Percentiles rank a stretch among this genome's conserved stretches.
These are phyloP conservation scores for Groenewaldozyma tartarivorans DNA, from an alignment of 805 yeast genomes.

Conservation along the genomic window DNA sequence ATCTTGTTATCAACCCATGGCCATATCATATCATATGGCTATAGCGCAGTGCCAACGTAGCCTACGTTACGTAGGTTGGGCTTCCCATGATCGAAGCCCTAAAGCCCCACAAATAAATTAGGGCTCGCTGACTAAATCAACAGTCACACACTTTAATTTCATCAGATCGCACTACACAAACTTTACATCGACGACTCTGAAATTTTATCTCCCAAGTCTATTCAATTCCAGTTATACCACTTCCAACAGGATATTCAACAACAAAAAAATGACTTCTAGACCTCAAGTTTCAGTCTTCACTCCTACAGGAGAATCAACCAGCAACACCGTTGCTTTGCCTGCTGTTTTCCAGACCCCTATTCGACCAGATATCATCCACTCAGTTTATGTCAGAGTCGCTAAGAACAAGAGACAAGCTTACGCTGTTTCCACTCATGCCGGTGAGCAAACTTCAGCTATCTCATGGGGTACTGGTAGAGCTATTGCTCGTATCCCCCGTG, in stretches of 20 bases:
- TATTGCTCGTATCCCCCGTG: slow-evolving; percentile 99
- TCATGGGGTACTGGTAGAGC: slow-evolving; percentile 99
- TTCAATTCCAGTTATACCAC: too few relatives aligned
- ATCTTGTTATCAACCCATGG: too few relatives aligned
- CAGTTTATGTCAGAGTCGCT: slow-evolving; percentile 96
- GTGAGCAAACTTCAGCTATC: slow-evolving; percentile 99
- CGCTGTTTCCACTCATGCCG: slow-evolving; percentile 98
- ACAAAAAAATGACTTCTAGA: slow-evolving; percentile 50
- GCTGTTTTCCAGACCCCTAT: slow-evolving; percentile 99
- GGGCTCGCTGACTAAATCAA: too few relatives aligned
- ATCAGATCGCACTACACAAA: too few relatives aligned
- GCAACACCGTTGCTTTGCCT: slow-evolving; percentile 84
- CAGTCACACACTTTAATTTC: too few relatives aligned
- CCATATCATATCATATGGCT: too few relatives aligned
- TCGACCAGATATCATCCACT: slow-evolving; percentile 98
- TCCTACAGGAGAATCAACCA: slow-evolving; percentile 77
- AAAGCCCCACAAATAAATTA: too few relatives aligned
- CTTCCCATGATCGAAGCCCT: too few relatives aligned
- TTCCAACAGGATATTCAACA: background rate
- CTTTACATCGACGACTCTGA: too few relatives aligned
- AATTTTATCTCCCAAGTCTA: too few relatives aligned
- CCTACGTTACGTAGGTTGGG: too few relatives aligned
- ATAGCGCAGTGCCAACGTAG: too few relatives aligned
- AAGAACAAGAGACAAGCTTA: slow-evolving; percentile 99
- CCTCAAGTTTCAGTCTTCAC: slow-evolving; percentile 96